Base-by-base conservation (phyloP, 352 stramenopile genomes). In the Phytophthora ohioensis region DNA sequence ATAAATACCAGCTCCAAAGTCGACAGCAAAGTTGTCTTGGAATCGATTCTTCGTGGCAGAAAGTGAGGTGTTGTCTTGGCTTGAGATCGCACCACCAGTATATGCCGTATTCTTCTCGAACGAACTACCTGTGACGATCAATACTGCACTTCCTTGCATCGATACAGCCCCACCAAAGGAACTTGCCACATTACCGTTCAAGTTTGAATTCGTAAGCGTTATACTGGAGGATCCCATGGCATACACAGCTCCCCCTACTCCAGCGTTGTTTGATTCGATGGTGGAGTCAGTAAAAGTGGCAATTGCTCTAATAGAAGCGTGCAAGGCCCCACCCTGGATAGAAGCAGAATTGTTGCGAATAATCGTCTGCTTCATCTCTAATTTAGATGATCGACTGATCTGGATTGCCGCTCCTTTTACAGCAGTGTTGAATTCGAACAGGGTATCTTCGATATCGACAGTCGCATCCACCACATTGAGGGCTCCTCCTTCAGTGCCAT, bases 1-100 rank as follows among this genome's bases (percentile, higher is more conserved):
- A 36, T 86, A 91, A 3, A 93, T 41, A 0, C 67, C 82, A 36
- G 82, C 84, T 35, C 86, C 84, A 59, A 88, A 88, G 46, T 91
- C 80, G 1, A 3, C 51, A 3, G 81, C 84, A 5, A 5, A 47
- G 64, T 92, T 93, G 12, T 71, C 56, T 5, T 45, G 27, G 9
- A 93, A 81, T n/a, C 27, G 13, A 11, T 56, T 80, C 4, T 57
- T 42, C 2, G 56, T 30, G 1, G 87, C 31, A 5, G 49, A 38
- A 6, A 92, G 31, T 2, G 68, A 71, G 0, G 70, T 75, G 30
- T 86, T 87, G 4, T 80, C 65, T 2, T 76, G 71, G 27, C 87
- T 52, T 3, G 79, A 72, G 7, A 92, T 36, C 3, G 70, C 83
- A 17, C 84, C 82, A 5, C 86, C 82, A 3, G 80, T 89, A 36